phyloP scores from a whole-genome alignment of 345 rosid genomes.

The Triadica sebifera region DNA sequence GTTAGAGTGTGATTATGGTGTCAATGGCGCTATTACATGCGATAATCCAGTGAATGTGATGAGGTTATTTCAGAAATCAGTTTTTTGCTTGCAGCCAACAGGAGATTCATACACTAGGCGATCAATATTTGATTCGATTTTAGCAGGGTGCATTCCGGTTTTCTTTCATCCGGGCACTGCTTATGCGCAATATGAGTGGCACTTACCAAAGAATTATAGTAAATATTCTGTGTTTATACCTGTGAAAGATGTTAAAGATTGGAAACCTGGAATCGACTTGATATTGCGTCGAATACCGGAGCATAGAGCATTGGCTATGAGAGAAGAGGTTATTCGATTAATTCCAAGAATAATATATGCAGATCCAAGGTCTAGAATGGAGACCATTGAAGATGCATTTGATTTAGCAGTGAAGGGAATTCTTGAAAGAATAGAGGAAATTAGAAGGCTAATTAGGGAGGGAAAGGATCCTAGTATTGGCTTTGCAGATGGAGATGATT shows the following conservation, averaged over 20 bases:
- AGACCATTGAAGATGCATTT: conserved; percentile 25
- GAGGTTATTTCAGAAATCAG: conserved; percentile 26
- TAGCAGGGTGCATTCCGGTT: conserved; percentile 32
- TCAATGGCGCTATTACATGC: conserved; percentile 22
- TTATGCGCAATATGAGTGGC: conserved; percentile 29
- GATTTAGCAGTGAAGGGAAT: conserved; percentile 33
- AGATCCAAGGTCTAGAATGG: conserved; percentile 22
- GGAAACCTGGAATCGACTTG: conserved; percentile 25
- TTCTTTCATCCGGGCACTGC: conserved; percentile 30
- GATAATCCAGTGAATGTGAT: conserved; percentile 28
- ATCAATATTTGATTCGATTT: conserved; percentile 25
- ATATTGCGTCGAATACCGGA: conserved; percentile 16
- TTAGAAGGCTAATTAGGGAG: conserved; percentile 12
- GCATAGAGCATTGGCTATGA: conserved; percentile 18
- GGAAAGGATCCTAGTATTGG: conserved; percentile 31
- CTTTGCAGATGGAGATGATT: conserved; percentile 32
- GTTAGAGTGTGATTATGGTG: conserved; percentile 21
- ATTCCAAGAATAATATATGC: conserved; percentile 29
- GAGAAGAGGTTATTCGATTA: conserved; percentile 24
- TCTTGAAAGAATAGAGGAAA: conserved; percentile 24
- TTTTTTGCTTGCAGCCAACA: conserved; percentile 28
- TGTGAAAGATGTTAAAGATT: conserved; percentile 17
- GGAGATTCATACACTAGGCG: conserved; percentile 33
- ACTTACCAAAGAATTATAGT: conserved; percentile 23
- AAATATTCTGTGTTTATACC: conserved; percentile 26